These are phyloP conservation scores for Acer campestre DNA, from an alignment of 345 rosid species.

Conservation along the genomic window DNA sequence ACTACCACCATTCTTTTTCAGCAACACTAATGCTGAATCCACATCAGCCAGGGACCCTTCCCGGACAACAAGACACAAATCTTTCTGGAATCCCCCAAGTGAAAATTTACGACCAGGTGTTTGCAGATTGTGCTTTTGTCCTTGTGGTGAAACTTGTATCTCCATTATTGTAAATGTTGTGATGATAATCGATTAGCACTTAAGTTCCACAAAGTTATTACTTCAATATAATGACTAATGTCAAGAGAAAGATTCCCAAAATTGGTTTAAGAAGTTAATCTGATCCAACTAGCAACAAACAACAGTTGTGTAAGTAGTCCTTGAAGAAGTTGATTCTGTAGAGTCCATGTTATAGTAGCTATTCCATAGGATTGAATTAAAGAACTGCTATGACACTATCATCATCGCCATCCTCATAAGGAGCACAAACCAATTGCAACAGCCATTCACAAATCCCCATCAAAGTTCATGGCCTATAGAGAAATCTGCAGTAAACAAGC, in stretches of 20 bases:
- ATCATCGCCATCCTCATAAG: slow-evolving; percentile 25
- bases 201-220: slow-evolving; percentile 5
- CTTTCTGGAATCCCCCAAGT: slow-evolving; percentile 49
- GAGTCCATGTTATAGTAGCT: slow-evolving; percentile 26
- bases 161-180: slow-evolving; percentile 42
- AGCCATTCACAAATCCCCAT: slow-evolving; percentile 40
- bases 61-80: slow-evolving; percentile 74
- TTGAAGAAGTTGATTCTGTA: slow-evolving; percentile 18
- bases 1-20: slow-evolving; percentile 87
- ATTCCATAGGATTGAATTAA: slow-evolving; percentile 8
- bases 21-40: slow-evolving; percentile 57
- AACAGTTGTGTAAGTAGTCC: slow-evolving; percentile 6
- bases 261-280: slow-evolving; percentile 3
- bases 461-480: slow-evolving; percentile 19
- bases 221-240: not conserved
- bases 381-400: slow-evolving; percentile 26
- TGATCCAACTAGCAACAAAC: slow-evolving; percentile 16
- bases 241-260: slow-evolving; percentile 20
- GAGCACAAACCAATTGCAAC: slow-evolving; percentile 35
- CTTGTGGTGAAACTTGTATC: slow-evolving; percentile 57
- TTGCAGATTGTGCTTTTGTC: slow-evolving; percentile 55
- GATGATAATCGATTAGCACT: slow-evolving; percentile 15
- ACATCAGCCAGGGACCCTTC: slow-evolving; percentile 89
- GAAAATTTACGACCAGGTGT: slow-evolving; percentile 49
- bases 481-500: slow-evolving; percentile 14